Conservation (phyloP, 2,329 filamentous ascomycete species). For the Cladosporium cucumerinum region DNA sequence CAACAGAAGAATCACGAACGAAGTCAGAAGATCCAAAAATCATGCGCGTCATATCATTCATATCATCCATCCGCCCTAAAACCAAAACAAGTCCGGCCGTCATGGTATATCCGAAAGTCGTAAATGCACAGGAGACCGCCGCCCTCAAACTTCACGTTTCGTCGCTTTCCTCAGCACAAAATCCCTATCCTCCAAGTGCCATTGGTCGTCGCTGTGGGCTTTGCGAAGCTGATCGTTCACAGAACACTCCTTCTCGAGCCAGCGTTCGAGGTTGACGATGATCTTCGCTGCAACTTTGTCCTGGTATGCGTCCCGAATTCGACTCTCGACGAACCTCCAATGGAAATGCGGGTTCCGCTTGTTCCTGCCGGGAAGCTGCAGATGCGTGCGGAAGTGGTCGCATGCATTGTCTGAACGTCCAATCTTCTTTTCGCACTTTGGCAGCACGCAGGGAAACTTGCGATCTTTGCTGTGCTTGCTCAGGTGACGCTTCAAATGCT, state of each 20-base stretch:
- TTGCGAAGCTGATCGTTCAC: background rate
- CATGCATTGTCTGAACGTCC: conserved; percentile 31
- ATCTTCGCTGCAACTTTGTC: conserved; percentile 20
- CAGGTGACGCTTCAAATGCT: conserved; percentile 34
- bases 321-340: conserved; percentile 19
- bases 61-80: background rate
- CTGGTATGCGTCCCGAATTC: conserved; percentile 15
- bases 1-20: background rate
- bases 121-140: background rate
- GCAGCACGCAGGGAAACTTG: conserved; percentile 26
- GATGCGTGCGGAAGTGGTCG: conserved; percentile 34
- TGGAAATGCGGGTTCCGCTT: conserved; percentile 27
- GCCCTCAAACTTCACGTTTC: background rate
- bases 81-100: conserved; percentile 10
- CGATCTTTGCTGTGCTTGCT: conserved; percentile 23
- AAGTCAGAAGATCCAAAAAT: background rate
- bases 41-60: background rate
- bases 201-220: background rate
- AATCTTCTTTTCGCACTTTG: conserved; percentile 24
- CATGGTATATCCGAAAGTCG: conserved; percentile 13
- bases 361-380: conserved; percentile 21
- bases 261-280: conserved; percentile 22
- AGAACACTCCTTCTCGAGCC: conserved; percentile 12
- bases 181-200: background rate
- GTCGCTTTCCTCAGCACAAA: background rate